Conservation (phyloP, 495 filamentous ascomycete genomes). For the Massariosphaeria phaeospora region DNA sequence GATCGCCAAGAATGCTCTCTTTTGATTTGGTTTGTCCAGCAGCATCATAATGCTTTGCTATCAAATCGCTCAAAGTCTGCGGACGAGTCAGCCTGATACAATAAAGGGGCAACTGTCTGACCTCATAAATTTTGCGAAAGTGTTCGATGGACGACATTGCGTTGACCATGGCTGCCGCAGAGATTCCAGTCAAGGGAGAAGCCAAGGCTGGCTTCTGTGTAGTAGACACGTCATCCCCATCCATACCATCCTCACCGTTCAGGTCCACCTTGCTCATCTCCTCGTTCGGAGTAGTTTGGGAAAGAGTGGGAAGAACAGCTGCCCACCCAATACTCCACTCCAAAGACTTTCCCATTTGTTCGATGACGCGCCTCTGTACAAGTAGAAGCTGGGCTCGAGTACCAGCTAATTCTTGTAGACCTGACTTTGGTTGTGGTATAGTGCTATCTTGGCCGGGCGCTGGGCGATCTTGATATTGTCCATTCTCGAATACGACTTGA, state of each 20-base stretch:
- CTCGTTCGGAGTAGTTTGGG: constrained; percentile 44
- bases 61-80: constrained; percentile 42
- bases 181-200: constrained; percentile 23
- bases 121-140: constrained; percentile 33
- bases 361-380: constrained; percentile 73
- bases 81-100: background rate
- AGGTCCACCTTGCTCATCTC: constrained; percentile 57
- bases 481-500: constrained; percentile 29
- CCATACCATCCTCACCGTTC: constrained; percentile 30
- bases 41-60: constrained; percentile 58
- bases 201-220: background rate
- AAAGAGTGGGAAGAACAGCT: constrained; percentile 53
- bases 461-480: constrained; percentile 32
- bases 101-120: constrained; percentile 1
- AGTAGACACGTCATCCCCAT: constrained; percentile 31
- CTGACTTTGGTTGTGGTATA: constrained; percentile 39
- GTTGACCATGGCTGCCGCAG: constrained; percentile 16
- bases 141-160: constrained; percentile 32
- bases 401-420: constrained; percentile 77
- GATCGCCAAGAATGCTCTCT: constrained; percentile 73
- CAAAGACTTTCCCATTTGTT: constrained; percentile 63
- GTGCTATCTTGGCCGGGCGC: constrained; percentile 12
- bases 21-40: constrained; percentile 72
- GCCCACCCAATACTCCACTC: constrained; percentile 79
- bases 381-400: constrained; percentile 72